Evolutionary conservation across 495 filamentous ascomycete genomes (phyloP), one percentile per base, ranked within the genome.

Genomic region (Neurospora sp.): DNA sequence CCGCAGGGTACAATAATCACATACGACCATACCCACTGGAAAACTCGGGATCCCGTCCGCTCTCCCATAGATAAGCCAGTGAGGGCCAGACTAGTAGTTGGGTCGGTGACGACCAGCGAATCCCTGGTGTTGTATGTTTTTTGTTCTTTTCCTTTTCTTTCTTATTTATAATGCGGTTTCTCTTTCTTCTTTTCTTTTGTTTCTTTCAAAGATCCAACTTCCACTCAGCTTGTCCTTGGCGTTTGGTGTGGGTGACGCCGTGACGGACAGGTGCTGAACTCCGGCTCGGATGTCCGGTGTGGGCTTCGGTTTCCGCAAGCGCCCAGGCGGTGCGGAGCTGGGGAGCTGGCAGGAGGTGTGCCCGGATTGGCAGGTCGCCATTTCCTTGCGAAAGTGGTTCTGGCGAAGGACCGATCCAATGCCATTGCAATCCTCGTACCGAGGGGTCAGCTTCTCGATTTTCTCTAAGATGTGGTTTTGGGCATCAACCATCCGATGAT

Each of bases 11-110:
- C 0, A 23, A 48, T 11, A 23, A 48, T 1, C n/a, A 48, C 44
- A 48, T 48, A 48, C 44, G 44, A 48, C 44, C 44, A 48, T 48
- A 48, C 44, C 44, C 44, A 48, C 44, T 48, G 44, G 84, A 85
- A 75, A 80, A 80, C 75, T 82, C 83, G 83, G 83, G 80, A 83
- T 84, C 83, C 84, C 83, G 84, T 86, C 83, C 83, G 84, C 82
- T 85, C 84, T 83, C 82, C 83, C 83, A 79, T 84, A 82, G 81
- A 81, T 77, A 83, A 83, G 78, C 79, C 66, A 73, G 70, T 74
- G 72, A 75, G 42, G 40, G 73, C 75, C 46, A 71, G 80, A 83
- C 76, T 78, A 84, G 84, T 83, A 84, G 80, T 85, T 81, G 79
- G 81, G 83, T 85, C 78, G 84, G 81, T 84, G 84, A 84, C 81